phyloP scores from a whole-genome alignment of 306 rosid species.

The Acacia melanoxylon region DNA sequence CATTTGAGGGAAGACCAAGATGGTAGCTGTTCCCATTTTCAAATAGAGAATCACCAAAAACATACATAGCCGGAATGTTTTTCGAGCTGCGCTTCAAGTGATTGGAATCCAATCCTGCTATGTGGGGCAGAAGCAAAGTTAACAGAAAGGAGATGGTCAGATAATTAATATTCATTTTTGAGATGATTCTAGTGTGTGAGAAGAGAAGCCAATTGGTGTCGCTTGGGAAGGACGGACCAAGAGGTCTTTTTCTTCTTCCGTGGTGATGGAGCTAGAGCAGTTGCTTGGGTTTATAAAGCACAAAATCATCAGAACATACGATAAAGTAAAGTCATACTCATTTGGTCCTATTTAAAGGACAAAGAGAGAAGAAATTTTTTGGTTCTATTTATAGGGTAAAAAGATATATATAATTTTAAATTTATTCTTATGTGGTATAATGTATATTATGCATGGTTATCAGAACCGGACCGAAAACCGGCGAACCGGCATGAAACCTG shows the following conservation, averaged over 20 bases:
- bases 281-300: background rate
- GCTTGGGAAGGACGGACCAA: background rate
- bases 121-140: background rate
- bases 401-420: no score
- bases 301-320: no score
- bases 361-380: no score
- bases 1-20: background rate
- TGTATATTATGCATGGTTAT: no score
- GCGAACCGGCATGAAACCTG: no score
- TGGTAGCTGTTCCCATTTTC: constrained; percentile 42
- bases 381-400: no score
- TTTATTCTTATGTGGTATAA: no score
- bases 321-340: no score
- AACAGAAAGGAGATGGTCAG: constrained; percentile 19
- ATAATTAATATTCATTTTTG: constrained; percentile 5
- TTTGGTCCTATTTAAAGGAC: no score
- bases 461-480: no score
- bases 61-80: constrained; percentile 41
- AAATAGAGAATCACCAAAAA: constrained; percentile 45
- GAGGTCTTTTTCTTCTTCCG: background rate
- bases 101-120: background rate
- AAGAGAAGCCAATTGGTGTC: background rate
- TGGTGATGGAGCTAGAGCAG: background rate
- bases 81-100: background rate
- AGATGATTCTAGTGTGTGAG: background rate